These are phyloP conservation scores for Triticum aestivum DNA, from an alignment of 176 grass and related monocot genomes.

Conservation along the genomic window DNA sequence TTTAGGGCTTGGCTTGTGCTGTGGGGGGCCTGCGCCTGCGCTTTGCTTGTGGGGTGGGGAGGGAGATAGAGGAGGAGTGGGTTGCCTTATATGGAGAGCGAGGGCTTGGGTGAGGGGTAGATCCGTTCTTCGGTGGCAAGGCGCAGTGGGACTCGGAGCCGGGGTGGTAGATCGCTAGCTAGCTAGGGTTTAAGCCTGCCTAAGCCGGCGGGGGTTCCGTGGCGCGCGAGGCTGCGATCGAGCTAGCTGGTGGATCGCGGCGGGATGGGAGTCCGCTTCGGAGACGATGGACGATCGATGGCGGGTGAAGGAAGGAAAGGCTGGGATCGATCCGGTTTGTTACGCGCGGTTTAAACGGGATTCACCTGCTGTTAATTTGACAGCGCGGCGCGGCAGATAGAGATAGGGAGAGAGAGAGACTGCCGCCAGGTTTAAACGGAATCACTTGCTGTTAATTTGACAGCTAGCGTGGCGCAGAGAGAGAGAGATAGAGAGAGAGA, in stretches of 20 bases:
- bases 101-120: too few relatives aligned
- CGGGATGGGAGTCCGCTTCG: neutral
- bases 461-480: too few relatives aligned
- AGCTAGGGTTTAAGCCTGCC: too few relatives aligned
- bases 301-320: neutral
- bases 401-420: too few relatives aligned
- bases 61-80: neutral
- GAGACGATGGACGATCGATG: neutral
- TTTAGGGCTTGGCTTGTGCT: conserved; percentile 6
- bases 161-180: too few relatives aligned
- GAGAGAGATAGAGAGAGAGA: too few relatives aligned
- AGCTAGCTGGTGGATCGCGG: neutral
- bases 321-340: neutral
- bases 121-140: neutral
- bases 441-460: too few relatives aligned
- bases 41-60: conserved; percentile 12
- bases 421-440: too few relatives aligned
- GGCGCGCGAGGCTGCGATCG: neutral
- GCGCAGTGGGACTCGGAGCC: neutral
- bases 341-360: neutral
- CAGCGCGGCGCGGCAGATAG: too few relatives aligned
- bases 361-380: neutral
- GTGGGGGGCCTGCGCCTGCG: neutral
- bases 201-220: too few relatives aligned
- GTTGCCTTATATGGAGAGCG: neutral